Percentiles rank a stretch among this genome's conserved stretches.
These are phyloP conservation scores for Pseudozyma sp. DNA, from an alignment of 1,284 basidiomycete species.

Conservation along the genomic window DNA sequence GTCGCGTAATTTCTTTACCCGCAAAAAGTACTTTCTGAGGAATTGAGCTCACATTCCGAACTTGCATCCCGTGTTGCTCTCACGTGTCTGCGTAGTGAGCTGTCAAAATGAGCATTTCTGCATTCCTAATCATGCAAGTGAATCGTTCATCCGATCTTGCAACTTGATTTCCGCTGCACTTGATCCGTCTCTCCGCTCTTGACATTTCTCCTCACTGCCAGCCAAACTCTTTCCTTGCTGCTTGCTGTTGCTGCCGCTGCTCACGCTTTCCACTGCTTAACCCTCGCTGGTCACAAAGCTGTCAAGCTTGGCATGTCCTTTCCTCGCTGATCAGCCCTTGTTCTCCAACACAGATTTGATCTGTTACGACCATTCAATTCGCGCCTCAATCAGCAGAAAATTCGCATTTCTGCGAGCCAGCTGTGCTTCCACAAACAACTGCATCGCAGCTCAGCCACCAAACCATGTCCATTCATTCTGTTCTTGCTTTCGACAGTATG, in stretches of 20 bases:
- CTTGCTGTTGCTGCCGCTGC: too few relatives aligned
- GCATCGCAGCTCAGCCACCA: neutral
- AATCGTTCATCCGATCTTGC: neutral
- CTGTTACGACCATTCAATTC: neutral
- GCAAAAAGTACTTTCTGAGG: slow-evolving; percentile 5
- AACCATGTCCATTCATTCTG: too few relatives aligned
- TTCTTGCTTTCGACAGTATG: slow-evolving; percentile 1
- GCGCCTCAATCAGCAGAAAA: neutral
- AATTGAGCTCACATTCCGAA: slow-evolving; percentile 27
- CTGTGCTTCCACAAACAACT: neutral
- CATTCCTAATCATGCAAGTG: slow-evolving; percentile 14
- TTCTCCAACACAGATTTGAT: neutral
- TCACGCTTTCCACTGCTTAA: too few relatives aligned
- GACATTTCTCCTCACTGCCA: neutral
- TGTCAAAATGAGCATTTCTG: slow-evolving; percentile 3
- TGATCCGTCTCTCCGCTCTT: neutral
- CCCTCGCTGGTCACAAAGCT: neutral
- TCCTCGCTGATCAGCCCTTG: neutral
- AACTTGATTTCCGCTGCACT: slow-evolving; percentile 1
- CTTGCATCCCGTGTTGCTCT: slow-evolving; percentile 8
- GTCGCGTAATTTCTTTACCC: neutral
- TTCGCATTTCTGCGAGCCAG: slow-evolving; percentile 26
- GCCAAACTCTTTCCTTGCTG: neutral
- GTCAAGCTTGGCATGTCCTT: slow-evolving; percentile 19
- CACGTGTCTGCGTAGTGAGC: slow-evolving; percentile 4